Evolutionary conservation across 2,329 filamentous ascomycete genomes (phyloP), one percentile per base, ranked within the genome.

Genomic region (Aureobasidium leucospermi): DNA sequence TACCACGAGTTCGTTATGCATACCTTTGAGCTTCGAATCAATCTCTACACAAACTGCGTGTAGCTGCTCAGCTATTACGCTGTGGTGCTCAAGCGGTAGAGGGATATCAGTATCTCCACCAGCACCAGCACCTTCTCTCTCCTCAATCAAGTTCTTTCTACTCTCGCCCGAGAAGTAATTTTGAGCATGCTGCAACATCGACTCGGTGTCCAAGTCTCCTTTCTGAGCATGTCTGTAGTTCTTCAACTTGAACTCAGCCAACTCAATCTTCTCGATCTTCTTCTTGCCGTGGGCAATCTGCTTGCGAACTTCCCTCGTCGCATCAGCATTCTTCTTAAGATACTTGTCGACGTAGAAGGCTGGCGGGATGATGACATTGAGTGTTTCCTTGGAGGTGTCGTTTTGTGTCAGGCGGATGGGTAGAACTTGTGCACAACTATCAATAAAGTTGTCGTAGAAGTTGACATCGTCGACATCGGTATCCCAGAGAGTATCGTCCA

Each of bases 331-430:
- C 62, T 76, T 72, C 51, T 80, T 74, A 47, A 85, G 72, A 67
- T 86, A 87, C 47, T 83, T 78, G 69, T 86, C 84, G 4, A 81
- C 76, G 63, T 83, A 84, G 65, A 84, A 78, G 1, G 75, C 73
- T 1, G 76, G 67, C 3, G 83, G 82, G 16, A 85, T 74, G 6
- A 78, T 78, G 45, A 85, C 69, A 31, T 76, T 73, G 28, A 80
- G 64, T 34, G 69, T 65, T 19, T 63, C 61, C 38, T 67, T 31
- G 64, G 66, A 42, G 66, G 68, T 63, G 38, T 65, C 71, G 34
- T 70, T 70, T 32, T 76, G 66, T 65, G 73, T 65, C 63, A 68
- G 65, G 70, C 67, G 71, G 73, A 85, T 74, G 9, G 80, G 78
- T n/a, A 86, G 70, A 19, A 86, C 74, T 29, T 84, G 80, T 13